phyloP scores from a whole-genome alignment of 1,284 basidiomycete species.

The Puccinia sorghi region DNA sequence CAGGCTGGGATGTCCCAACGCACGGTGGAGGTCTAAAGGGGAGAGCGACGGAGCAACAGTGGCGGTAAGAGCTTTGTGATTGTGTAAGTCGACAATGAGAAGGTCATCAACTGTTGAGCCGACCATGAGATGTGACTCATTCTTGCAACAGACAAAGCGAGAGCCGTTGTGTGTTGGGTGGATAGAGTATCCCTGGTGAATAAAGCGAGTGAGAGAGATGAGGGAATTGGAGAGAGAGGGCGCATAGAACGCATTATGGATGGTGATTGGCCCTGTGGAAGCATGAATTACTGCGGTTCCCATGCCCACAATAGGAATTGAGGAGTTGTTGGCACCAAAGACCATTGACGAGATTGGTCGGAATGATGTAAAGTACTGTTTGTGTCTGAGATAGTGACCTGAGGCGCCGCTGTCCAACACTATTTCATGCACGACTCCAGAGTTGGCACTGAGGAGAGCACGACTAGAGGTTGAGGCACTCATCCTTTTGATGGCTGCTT shows the following conservation, averaged over 20 bases:
- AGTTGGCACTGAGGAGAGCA: not conserved
- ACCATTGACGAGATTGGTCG: not conserved
- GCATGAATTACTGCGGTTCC: not conserved
- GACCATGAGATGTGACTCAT: not conserved
- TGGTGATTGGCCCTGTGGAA: not conserved
- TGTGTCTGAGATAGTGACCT: not conserved
- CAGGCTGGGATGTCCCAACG: conserved; percentile 21
- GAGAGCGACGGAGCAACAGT: not conserved
- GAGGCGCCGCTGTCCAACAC: conserved; percentile 15
- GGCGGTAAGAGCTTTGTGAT: too few species aligned
- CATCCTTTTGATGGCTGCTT: not conserved
- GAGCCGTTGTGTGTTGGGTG: too few species aligned
- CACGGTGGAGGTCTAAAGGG: not conserved
- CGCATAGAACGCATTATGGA: not conserved
- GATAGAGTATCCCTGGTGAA: not conserved
- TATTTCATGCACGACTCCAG: not conserved
- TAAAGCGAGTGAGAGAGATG: not conserved
- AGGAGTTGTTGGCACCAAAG: not conserved
- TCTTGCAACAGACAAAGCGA: not conserved
- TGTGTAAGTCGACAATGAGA: not conserved
- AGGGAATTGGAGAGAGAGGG: not conserved
- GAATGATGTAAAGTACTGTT: not conserved
- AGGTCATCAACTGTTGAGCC: not conserved
- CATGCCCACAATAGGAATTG: conserved; percentile 9
- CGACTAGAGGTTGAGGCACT: not conserved